Percentiles rank a stretch among this genome's conserved stretches.
Conservation (phyloP, 2,329 filamentous ascomycete species). For the Colletotrichum gigasporum region DNA sequence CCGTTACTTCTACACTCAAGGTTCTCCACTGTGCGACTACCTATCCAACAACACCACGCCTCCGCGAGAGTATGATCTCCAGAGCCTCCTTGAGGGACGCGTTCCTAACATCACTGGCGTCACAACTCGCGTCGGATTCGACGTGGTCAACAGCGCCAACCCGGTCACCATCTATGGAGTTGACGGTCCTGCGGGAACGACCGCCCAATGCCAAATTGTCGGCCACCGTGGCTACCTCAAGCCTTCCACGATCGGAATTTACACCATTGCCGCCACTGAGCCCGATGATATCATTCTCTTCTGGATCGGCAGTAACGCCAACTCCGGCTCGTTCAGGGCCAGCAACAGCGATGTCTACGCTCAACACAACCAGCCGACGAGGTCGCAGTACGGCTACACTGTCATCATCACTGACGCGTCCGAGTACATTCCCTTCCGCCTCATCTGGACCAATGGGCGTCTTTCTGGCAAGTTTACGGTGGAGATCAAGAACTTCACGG, state of each 20-base stretch:
- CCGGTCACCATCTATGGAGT: neutral
- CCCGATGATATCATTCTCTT: neutral
- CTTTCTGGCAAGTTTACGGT: no score
- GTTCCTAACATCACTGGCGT: neutral
- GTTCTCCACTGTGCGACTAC: neutral
- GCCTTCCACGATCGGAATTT: neutral
- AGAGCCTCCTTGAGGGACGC: neutral
- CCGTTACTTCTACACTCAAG: neutral
- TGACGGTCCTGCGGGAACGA: neutral
- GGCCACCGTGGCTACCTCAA: neutral
- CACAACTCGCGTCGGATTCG: neutral
- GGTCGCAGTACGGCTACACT: no score
- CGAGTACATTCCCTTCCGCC: no score
- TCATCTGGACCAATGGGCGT: no score
- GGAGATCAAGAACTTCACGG: no score
- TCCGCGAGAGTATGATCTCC: neutral
- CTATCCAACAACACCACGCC: no score
- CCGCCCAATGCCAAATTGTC: neutral
- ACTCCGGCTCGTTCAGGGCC: neutral
- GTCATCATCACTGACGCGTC: no score
- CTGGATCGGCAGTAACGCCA: neutral
- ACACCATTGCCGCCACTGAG: neutral
- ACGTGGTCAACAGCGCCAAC: neutral
- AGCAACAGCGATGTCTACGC: neutral
- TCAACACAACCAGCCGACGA: no score